Conservation (phyloP, 208 protist species). For the Trypanosoma mega region DNA sequence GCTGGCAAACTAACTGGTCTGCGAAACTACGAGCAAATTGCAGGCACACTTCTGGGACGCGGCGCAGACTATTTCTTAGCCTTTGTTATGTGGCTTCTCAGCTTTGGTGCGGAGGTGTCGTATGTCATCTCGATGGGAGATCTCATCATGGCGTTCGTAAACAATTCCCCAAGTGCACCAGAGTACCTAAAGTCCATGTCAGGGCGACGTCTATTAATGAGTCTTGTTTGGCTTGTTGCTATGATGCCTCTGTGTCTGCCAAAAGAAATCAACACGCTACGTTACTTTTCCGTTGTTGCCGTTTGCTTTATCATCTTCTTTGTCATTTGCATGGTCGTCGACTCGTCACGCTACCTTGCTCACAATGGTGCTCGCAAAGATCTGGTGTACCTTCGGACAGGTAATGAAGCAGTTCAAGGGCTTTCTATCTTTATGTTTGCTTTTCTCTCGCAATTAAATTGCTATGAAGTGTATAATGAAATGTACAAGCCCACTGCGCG, state of each 20-base stretch:
- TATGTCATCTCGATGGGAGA: conserved; percentile 60
- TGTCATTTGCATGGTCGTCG: conserved; percentile 33
- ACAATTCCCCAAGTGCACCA: conserved; percentile 16
- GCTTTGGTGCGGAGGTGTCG: conserved; percentile 56
- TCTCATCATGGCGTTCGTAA: conserved; percentile 41
- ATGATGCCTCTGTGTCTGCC: conserved; percentile 65
- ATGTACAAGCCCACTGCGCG: conserved; percentile 32
- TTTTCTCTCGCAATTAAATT: conserved; percentile 64
- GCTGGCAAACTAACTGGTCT: conserved; percentile 37
- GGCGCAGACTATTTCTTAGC: conserved; percentile 56
- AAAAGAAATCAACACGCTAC: conserved; percentile 67
- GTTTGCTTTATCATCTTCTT: conserved; percentile 48
- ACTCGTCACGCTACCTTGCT: conserved; percentile 20
- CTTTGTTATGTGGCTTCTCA: conserved; percentile 44
- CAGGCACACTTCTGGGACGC: conserved; percentile 40
- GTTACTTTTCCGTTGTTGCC: conserved; percentile 49
- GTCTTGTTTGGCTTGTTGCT: conserved; percentile 35
- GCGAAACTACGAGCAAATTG: conserved; percentile 57
- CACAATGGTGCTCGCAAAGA: conserved; percentile 32
- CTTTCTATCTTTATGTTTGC: conserved; percentile 57
- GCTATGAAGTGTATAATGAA: conserved; percentile 48
- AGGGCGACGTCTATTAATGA: conserved; percentile 33
- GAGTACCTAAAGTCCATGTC: conserved; percentile 25
- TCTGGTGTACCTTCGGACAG: conserved; percentile 38
- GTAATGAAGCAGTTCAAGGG: conserved; percentile 39